Evolutionary conservation across 2,329 filamentous ascomycete genomes (phyloP).

Genomic region (Aaosphaeria pasadenensis): DNA sequence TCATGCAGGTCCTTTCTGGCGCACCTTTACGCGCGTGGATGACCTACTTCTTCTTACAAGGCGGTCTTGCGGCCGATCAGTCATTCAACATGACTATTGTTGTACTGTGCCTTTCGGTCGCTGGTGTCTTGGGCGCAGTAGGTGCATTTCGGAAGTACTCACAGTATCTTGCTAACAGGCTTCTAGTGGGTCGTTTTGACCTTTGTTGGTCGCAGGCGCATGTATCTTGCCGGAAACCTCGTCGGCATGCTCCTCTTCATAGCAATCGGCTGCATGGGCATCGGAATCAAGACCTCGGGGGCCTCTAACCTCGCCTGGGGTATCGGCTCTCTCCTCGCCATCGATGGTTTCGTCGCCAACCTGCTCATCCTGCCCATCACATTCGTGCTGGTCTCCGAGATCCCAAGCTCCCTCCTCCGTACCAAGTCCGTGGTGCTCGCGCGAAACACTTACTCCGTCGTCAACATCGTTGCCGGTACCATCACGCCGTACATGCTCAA

Average conservation of each 20-base stretch:
- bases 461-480: constrained; percentile 66
- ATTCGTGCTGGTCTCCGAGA: constrained; percentile 67
- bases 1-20: constrained; percentile 60
- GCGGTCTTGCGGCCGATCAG: constrained; percentile 53
- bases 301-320: too few relatives aligned
- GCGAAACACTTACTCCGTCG: constrained; percentile 61
- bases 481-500: constrained; percentile 47
- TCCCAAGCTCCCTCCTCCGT: constrained; percentile 61
- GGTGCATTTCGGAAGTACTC: too few relatives aligned
- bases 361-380: constrained; percentile 48
- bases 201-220: constrained; percentile 61
- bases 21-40: constrained; percentile 63
- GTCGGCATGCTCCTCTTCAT: too few relatives aligned
- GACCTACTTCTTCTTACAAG: constrained; percentile 62
- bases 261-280: too few relatives aligned
- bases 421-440: constrained; percentile 64
- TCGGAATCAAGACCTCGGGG: too few relatives aligned
- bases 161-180: too few relatives aligned
- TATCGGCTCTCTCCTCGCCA: too few relatives aligned
- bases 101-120: constrained; percentile 44
- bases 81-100: constrained; percentile 53
- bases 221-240: constrained; percentile 43
- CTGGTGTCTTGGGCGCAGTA: too few relatives aligned
- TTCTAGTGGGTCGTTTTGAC: constrained; percentile 58
- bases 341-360: too few relatives aligned